Evolutionary conservation across 2,329 filamentous ascomycete genomes (phyloP).

Genomic region (Stagonosporopsis vannaccii): DNA sequence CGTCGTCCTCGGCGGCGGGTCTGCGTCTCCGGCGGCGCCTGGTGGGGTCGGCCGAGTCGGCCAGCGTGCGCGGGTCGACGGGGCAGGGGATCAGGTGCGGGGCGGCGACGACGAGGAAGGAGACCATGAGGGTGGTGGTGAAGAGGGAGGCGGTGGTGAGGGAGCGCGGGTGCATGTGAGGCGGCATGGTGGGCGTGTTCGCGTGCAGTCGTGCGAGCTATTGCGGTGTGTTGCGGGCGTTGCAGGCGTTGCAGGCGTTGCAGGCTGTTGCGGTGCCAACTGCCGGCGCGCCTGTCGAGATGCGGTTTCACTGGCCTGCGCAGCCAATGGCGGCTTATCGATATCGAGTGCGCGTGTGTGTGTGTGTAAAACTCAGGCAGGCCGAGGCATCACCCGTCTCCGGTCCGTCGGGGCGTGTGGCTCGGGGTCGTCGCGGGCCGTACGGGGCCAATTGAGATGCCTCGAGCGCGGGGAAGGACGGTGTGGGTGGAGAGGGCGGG

Average conservation of each 20-base stretch:
- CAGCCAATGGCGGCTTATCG: background rate
- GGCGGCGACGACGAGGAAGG: constrained; percentile 89
- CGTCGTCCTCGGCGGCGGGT: constrained; percentile 35
- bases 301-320: no score
- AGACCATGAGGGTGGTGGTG: constrained; percentile 86
- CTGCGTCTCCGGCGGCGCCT: constrained; percentile 52
- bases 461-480: constrained; percentile 24
- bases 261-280: no score
- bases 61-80: constrained; percentile 74
- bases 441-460: constrained; percentile 45
- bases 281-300: no score
- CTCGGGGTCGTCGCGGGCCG: background rate
- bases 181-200: constrained; percentile 78
- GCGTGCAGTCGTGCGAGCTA: no score
- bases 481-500: background rate
- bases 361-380: constrained; percentile 11
- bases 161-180: constrained; percentile 88
- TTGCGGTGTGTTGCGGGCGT: no score
- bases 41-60: constrained; percentile 65
- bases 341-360: constrained; percentile 15
- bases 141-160: constrained; percentile 94
- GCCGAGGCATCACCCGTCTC: constrained; percentile 42
- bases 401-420: constrained; percentile 22
- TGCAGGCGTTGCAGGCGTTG: no score
- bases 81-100: constrained; percentile 94